Evolutionary conservation across 176 grass and related monocot species (phyloP), one percentile per base, ranked within the genome.

Genomic region (Pharus latifolius): DNA sequence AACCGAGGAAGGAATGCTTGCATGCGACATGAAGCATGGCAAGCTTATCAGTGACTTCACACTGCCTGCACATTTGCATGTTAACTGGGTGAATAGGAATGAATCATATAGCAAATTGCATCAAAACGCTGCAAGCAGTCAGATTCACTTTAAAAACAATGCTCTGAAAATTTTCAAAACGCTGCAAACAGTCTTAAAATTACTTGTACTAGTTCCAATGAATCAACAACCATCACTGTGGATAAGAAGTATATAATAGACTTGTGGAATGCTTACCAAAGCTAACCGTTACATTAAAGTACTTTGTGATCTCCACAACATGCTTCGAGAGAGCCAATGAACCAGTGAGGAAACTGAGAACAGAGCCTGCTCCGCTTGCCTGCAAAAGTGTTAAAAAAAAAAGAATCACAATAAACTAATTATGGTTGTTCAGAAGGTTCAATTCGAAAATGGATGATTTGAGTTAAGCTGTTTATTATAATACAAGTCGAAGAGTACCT

Each of bases 11-110:
- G 87, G 90, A 48, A 98, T 98, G 84, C 87, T 85, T 3, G 95
- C 90, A 49, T 98, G 95, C 6, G 90, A 98, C 95, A 98, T 94
- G 79, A 98, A 98, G 89, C 95, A 98, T 23, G 95, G 95, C 72
- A 98, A 55, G 59, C 90, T 98, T 77, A 98, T 94, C 2, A 98
- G 78, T 0, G 95, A 98, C 57, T 94, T 93, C 87, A 98, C 95
- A 11, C 95, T 98, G 26, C 95, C 95, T 98, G 78, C 57, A n/a
- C n/a, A 83, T 75, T 32, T 1, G 31, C 8, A 60, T 13, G 26
- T 11, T 43, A 48, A 49, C 34, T 61, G n/a, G 8, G 7, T 65
- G 23, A 62, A 5, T 44, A 34, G 2, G 11, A 10, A 26, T 9
- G 65, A 15, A 33, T 6, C n/a, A 4, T 45, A 15, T 38, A 23